Evolutionary conservation across 139 green algal species (phyloP).

Genomic region (Auxenochlorella protothecoides): DNA sequence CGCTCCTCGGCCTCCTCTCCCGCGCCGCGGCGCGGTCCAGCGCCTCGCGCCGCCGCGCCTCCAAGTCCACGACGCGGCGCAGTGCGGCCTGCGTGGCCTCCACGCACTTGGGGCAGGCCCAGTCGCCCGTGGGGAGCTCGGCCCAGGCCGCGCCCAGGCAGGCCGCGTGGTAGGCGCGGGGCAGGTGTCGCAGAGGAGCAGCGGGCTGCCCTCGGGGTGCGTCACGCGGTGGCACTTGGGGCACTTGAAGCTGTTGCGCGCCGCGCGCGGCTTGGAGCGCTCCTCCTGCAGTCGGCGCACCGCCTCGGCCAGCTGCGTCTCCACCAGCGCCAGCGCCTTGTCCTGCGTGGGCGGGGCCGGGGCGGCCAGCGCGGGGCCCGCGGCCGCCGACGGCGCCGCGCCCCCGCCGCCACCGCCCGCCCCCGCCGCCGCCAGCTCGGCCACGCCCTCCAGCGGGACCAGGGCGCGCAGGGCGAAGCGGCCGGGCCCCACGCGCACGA

Average conservation of each 20-base stretch:
- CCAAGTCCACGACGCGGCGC: slow-evolving; percentile 25
- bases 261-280: slow-evolving; percentile 4
- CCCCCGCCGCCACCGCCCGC: not conserved
- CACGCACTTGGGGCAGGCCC: slow-evolving; percentile 37
- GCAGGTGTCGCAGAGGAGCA: slow-evolving; percentile 45
- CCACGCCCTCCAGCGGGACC: slow-evolving; percentile 3
- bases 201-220: slow-evolving; percentile 22
- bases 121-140: slow-evolving; percentile 34
- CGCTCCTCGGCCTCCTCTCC: slow-evolving; percentile 33
- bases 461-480: slow-evolving; percentile 35
- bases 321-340: not conserved
- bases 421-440: slow-evolving; percentile 5
- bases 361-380: not conserved
- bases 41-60: slow-evolving; percentile 12
- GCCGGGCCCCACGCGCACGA: slow-evolving; percentile 27
- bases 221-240: slow-evolving; percentile 36
- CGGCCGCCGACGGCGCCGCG: too few species aligned
- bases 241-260: slow-evolving; percentile 48
- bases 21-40: slow-evolving; percentile 10
- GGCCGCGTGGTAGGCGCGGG: slow-evolving; percentile 33
- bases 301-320: slow-evolving; percentile 7
- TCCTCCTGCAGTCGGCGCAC: slow-evolving; percentile 5
- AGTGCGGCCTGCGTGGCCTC: slow-evolving; percentile 19
- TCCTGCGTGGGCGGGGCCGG: not conserved
- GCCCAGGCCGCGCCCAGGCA: slow-evolving; percentile 27